A percentile compares a stretch with the other conserved stretches of the same genome.
These are phyloP conservation scores for Suillus ampliporus DNA, from an alignment of 768 basidiomycete species.

Conservation along the genomic window DNA sequence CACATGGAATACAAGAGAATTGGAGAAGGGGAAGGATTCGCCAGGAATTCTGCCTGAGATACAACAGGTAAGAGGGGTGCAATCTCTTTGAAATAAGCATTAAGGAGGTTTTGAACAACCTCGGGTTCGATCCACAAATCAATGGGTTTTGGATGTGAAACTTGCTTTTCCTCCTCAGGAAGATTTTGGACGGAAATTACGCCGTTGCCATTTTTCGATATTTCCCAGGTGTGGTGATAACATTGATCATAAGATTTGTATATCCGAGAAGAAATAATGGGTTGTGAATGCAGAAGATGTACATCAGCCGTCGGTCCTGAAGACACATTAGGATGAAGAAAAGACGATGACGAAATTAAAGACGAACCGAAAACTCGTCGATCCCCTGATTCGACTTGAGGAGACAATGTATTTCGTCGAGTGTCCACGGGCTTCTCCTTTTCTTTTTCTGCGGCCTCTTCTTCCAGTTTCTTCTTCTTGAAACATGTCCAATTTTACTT, in stretches of 20 bases:
- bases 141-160: constrained; percentile 61
- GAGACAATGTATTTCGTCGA: constrained; percentile 46
- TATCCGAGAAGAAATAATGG: constrained; percentile 80
- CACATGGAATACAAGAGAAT: constrained; percentile 94
- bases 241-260: constrained; percentile 90
- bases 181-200: constrained; percentile 83
- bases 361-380: constrained; percentile 66
- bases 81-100: constrained; percentile 90
- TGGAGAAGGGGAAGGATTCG: constrained; percentile 71
- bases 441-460: constrained; percentile 56
- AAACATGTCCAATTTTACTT: constrained; percentile 88
- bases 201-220: constrained; percentile 84
- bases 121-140: constrained; percentile 80
- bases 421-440: constrained; percentile 36
- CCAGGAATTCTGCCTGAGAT: constrained; percentile 86
- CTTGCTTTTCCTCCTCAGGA: constrained; percentile 57
- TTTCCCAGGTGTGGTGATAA: constrained; percentile 88
- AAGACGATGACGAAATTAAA: constrained; percentile 14
- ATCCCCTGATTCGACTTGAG: constrained; percentile 57
- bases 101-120: constrained; percentile 81
- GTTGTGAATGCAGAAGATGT: constrained; percentile 90
- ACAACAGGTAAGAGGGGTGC: constrained; percentile 90
- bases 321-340: constrained; percentile 38
- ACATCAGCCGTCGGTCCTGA: constrained; percentile 86
- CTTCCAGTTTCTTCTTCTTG: constrained; percentile 92